Percentiles rank a stretch among this genome's conserved stretches.
Conservation (phyloP, 306 rosid genomes). For the Luffa acutangula region DNA sequence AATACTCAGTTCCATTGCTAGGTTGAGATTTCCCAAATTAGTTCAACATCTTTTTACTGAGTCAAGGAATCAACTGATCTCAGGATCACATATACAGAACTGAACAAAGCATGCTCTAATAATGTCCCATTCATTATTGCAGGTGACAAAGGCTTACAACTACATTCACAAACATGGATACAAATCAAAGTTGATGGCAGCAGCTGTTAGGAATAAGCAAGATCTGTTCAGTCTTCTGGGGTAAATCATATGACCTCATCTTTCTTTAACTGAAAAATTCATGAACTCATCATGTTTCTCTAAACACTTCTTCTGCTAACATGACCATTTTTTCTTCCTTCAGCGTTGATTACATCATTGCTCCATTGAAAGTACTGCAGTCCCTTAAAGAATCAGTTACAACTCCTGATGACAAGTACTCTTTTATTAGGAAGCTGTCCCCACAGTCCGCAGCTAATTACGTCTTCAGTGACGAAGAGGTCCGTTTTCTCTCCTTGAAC, state of each 20-base stretch:
- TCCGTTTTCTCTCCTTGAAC: slow-evolving; percentile 20
- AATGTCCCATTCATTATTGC: slow-evolving; percentile 16
- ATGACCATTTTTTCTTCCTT: slow-evolving; percentile 11
- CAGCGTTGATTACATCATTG: slow-evolving; percentile 94
- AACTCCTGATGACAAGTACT: slow-evolving; percentile 71
- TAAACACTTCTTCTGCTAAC: slow-evolving; percentile 6
- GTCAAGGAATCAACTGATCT: neutral
- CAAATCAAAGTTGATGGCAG: slow-evolving; percentile 97
- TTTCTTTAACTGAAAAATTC: neutral
- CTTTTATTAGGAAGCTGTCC: slow-evolving; percentile 73
- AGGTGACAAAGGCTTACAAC: slow-evolving; percentile 85
- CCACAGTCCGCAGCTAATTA: slow-evolving; percentile 65
- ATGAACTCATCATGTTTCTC: neutral
- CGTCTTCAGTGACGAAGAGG: slow-evolving; percentile 70
- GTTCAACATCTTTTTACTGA: neutral
- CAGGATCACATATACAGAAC: neutral
- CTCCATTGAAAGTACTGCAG: slow-evolving; percentile 85
- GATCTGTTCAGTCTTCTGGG: slow-evolving; percentile 90
- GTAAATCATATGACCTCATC: slow-evolving; percentile 30
- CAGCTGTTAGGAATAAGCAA: slow-evolving; percentile 95
- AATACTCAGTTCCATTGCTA: neutral
- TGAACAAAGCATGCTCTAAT: neutral
- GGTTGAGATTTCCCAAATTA: neutral
- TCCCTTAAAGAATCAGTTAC: slow-evolving; percentile 80
- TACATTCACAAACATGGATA: slow-evolving; percentile 89